Conservation (phyloP, 768 basidiomycete species). For the Phylloporus sp. region DNA sequence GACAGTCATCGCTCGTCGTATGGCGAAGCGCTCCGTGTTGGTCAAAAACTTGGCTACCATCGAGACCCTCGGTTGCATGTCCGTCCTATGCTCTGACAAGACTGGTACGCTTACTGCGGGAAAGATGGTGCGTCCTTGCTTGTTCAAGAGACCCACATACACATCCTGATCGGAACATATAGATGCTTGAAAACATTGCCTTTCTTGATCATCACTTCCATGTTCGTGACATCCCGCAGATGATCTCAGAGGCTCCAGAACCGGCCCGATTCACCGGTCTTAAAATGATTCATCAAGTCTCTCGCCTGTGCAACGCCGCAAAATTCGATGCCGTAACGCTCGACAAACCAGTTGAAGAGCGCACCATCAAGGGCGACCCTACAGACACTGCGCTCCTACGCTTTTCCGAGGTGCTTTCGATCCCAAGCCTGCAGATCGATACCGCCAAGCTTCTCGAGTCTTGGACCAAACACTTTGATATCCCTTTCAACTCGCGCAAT, state of each 20-base stretch:
- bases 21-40: conserved; percentile 22
- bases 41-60: conserved; percentile 53
- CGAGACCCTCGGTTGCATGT: conserved; percentile 51
- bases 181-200: conserved; percentile 39
- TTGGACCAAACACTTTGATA: conserved; percentile 30
- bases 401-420: conserved; percentile 37
- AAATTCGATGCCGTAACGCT: conserved; percentile 38
- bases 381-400: conserved; percentile 54
- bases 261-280: conserved; percentile 14
- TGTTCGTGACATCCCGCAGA: conserved; percentile 12
- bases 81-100: conserved; percentile 55
- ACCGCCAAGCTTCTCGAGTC: conserved; percentile 15
- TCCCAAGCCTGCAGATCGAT: conserved; percentile 22
- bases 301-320: conserved; percentile 56
- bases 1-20: background rate
- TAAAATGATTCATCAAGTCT: conserved; percentile 32
- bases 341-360: conserved; percentile 29
- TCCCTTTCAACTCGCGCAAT: conserved; percentile 48
- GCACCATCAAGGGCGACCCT: conserved; percentile 42
- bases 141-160: no score
- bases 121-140: conserved; percentile 47
- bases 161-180: background rate
- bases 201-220: conserved; percentile 30
- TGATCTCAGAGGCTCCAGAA: conserved; percentile 25
- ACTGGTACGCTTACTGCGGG: conserved; percentile 49